phyloP scores from a whole-genome alignment of 129 eudicot species.

The Artemisia annua region DNA sequence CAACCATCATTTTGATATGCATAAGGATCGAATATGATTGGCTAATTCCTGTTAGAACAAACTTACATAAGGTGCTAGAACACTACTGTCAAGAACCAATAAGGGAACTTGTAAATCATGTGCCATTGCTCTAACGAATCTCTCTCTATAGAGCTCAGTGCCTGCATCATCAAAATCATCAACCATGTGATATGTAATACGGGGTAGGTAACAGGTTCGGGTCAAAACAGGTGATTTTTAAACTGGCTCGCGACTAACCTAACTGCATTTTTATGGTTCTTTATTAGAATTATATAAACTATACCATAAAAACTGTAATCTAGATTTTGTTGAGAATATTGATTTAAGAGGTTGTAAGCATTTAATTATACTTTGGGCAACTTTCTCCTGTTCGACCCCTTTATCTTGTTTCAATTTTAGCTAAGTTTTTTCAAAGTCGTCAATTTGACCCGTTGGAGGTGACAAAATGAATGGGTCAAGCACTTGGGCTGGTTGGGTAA shows the following conservation, averaged over 20 bases:
- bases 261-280: too few relatives aligned
- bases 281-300: too few relatives aligned
- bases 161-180: slow-evolving; percentile 49
- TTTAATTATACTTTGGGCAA: not conserved
- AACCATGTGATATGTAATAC: not conserved
- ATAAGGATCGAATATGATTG: not conserved
- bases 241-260: too few relatives aligned
- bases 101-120: slow-evolving; percentile 83
- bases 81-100: slow-evolving; percentile 86
- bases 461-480: not conserved
- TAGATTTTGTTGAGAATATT: too few relatives aligned
- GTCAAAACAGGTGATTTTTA: too few relatives aligned
- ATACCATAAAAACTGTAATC: too few relatives aligned
- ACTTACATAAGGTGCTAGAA: slow-evolving; percentile 90
- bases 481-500: not conserved
- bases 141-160: slow-evolving; percentile 93
- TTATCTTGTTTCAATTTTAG: not conserved
- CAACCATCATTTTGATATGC: slow-evolving; percentile 2
- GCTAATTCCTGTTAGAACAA: not conserved
- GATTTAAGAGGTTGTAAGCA: too few relatives aligned
- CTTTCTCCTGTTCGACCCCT: not conserved
- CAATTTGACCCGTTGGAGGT: too few relatives aligned
- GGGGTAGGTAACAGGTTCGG: not conserved
- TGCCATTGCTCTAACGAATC: slow-evolving; percentile 92
- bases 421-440: too few relatives aligned